These are phyloP conservation scores for Fallopia convolvulus DNA, from an alignment of 148 eudicot species.

Conservation along the genomic window DNA sequence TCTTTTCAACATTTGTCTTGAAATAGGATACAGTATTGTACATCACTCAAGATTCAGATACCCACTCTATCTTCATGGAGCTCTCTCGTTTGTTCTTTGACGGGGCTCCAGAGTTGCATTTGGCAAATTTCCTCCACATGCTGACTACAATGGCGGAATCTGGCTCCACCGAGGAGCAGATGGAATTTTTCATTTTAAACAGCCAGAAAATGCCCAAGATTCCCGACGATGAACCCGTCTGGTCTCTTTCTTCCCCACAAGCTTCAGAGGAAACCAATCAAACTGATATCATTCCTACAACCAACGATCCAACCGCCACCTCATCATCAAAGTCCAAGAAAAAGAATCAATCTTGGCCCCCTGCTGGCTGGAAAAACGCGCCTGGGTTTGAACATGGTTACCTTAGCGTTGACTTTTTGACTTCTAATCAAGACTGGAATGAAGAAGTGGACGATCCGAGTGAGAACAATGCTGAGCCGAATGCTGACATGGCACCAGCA, in stretches of 20 bases:
- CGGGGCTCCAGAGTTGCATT: conserved; percentile 55
- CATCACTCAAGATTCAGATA: conserved; percentile 53
- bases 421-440: conserved; percentile 8
- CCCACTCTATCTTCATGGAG: conserved; percentile 72
- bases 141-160: conserved; percentile 78
- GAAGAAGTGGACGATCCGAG: neutral
- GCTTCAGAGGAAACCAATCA: conserved; percentile 21
- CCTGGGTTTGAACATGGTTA: conserved; percentile 44
- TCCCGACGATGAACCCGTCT: conserved; percentile 54
- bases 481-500: neutral
- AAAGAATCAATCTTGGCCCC: conserved; percentile 64
- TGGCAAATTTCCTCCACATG: conserved; percentile 92
- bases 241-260: conserved; percentile 49
- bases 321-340: conserved; percentile 12
- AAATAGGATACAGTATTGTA: conserved; percentile 55
- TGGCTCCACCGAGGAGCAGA: conserved; percentile 73
- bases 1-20: neutral
- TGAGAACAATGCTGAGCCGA: conserved; percentile 12
- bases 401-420: neutral
- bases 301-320: conserved; percentile 12
- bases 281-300: conserved; percentile 14
- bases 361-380: conserved; percentile 82
- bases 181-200: conserved; percentile 59
- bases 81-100: conserved; percentile 58
- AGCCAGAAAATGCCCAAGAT: conserved; percentile 79